These are phyloP conservation scores for Polysphondylium violaceum DNA, from an alignment of 78 protist species.

Conservation along the genomic window DNA sequence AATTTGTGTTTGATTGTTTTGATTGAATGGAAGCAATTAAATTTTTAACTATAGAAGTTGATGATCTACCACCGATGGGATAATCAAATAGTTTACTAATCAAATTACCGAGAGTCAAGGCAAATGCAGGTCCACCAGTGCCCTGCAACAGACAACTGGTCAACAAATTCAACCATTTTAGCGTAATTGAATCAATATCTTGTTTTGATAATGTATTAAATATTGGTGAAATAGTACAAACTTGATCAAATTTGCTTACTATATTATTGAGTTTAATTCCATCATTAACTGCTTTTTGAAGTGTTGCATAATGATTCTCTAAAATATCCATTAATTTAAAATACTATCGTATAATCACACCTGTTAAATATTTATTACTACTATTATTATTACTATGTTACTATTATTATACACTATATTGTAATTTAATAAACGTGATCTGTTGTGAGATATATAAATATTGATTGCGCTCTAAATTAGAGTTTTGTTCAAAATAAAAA, in stretches of 20 bases:
- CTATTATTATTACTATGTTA: too few relatives aligned
- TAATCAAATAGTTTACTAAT: constrained; percentile 37
- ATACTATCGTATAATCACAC: background rate
- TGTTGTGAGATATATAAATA: too few relatives aligned
- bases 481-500: background rate
- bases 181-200: constrained; percentile 34
- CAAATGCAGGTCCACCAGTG: constrained; percentile 31
- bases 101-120: constrained; percentile 20
- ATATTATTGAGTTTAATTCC: constrained; percentile 52
- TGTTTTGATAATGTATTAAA: constrained; percentile 14
- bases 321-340: background rate
- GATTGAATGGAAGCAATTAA: constrained; percentile 23
- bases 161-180: constrained; percentile 51
- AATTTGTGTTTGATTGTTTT: constrained; percentile 11
- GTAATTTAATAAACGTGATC: background rate
- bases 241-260: constrained; percentile 22
- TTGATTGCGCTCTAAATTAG: background rate
- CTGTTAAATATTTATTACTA: too few relatives aligned
- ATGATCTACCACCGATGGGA: constrained; percentile 38
- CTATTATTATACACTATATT: background rate
- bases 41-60: constrained; percentile 41
- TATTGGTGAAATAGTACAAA: constrained; percentile 18
- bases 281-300: constrained; percentile 54
- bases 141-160: constrained; percentile 38
- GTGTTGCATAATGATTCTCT: constrained; percentile 7